Base-by-base conservation (phyloP, 352 stramenopile genomes). In the Phytophthora rubi region DNA sequence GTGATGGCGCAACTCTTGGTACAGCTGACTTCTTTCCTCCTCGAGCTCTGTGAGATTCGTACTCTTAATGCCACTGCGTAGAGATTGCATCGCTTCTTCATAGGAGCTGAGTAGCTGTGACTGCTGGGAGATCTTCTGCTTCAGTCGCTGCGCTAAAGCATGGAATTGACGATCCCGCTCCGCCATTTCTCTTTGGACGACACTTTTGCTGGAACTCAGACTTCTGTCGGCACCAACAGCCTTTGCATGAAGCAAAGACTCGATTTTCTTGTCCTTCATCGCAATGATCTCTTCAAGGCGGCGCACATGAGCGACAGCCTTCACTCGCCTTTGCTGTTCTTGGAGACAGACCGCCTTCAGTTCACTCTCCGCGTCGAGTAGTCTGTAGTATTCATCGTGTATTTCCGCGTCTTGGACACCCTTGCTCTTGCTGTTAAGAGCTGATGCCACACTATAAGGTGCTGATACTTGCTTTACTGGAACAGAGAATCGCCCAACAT, bases 241-340 rank as follows among this genome's bases (percentile, higher is more conserved):
- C 21, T 83, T 83, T 1, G 63, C 70, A 21, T 86, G 76, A 33
- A 90, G 72, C 30, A 91, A 65, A 6, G 73, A 63, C 58, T 92
- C 84, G 28, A 92, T 90, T 53, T 90, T 90, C 65, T 77, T 86
- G 64, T 92, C 84, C 55, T 92, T 92, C 60, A 90, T 77, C 3
- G 71, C 60, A 13, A 86, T 70, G 18, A 92, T 86, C 59, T 92
- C 84, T 70, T 92, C 84, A 1, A 92, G 72, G 0, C 82, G 74
- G 15, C 84, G 78, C 8, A 82, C 77, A 6, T 80, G 78, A 4
- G 82, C 73, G 15, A 85, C 75, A 10, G 80, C 76, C 33, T 89
- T 89, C 4, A 86, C 54, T 2, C 77, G 79, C 21, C 77, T 72
- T 32, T 78, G 71, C 28, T 90, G 82, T 51, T 92, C 84, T 39